A percentile compares a stretch with the other conserved stretches of the same genome.
These are phyloP conservation scores for Tylopilus vinaceipallidus DNA, from an alignment of 768 basidiomycete genomes.

Conservation along the genomic window DNA sequence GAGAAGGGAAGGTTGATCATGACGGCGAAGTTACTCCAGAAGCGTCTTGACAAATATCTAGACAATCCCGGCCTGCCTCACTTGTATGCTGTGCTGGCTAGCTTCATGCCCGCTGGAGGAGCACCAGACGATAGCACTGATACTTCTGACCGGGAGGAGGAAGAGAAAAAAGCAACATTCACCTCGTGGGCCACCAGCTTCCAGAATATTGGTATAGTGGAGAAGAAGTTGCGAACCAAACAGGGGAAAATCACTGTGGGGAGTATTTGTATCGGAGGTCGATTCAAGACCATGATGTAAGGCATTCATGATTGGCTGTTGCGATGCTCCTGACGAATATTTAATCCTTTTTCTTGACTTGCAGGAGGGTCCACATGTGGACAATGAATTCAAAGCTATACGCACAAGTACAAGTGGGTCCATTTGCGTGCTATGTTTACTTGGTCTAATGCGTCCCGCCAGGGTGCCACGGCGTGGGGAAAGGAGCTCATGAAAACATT, in stretches of 20 bases:
- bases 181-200: constrained; percentile 10
- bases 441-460: too few relatives aligned
- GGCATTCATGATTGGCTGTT: background rate
- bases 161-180: background rate
- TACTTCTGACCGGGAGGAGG: background rate
- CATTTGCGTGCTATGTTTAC: too few relatives aligned
- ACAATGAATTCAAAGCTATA: constrained; percentile 16
- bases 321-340: background rate
- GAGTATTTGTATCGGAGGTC: constrained; percentile 8
- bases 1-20: constrained; percentile 12
- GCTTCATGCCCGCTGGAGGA: background rate
- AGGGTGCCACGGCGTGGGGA: constrained; percentile 23
- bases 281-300: constrained; percentile 11
- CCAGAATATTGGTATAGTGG: constrained; percentile 15
- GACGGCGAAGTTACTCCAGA: constrained; percentile 14
- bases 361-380: constrained; percentile 17
- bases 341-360: background rate
- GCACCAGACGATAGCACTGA: background rate
- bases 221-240: constrained; percentile 6
- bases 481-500: constrained; percentile 14
- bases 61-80: constrained; percentile 16
- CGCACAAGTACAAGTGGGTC: constrained; percentile 14
- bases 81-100: background rate
- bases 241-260: constrained; percentile 3
- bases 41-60: constrained; percentile 10